A percentile compares a stretch with the other conserved stretches of the same genome.
phyloP scores from a whole-genome alignment of 192 early-diverging fungal genomes.

The Podila minutissima region DNA sequence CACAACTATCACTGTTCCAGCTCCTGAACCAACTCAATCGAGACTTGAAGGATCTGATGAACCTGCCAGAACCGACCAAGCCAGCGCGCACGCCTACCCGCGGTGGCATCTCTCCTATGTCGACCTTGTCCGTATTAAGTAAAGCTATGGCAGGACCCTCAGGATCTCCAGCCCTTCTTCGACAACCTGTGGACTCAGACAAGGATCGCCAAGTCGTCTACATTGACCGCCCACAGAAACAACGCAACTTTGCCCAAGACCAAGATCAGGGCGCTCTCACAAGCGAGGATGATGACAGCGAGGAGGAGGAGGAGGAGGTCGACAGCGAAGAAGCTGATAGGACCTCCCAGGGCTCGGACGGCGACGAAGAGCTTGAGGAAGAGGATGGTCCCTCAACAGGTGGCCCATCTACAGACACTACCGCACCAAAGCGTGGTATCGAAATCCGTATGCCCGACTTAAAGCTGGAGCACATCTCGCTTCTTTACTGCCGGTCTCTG shows the following conservation, averaged over 20 bases:
- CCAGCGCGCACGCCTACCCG: neutral
- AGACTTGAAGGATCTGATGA: conserved; percentile 38
- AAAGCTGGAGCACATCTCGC: conserved; percentile 68
- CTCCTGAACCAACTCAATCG: conserved; percentile 45
- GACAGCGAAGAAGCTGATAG: conserved; percentile 35
- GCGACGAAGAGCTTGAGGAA: conserved; percentile 3
- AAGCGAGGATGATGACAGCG: conserved; percentile 25
- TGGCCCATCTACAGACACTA: conserved; percentile 7
- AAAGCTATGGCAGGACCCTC: neutral
- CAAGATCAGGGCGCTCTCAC: conserved; percentile 48
- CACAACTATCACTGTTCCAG: conserved; percentile 40
- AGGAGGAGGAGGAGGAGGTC: conserved; percentile 14
- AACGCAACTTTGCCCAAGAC: conserved; percentile 37
- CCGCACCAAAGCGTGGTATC: conserved; percentile 68
- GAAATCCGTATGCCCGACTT: conserved; percentile 76
- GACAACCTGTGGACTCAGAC: neutral
- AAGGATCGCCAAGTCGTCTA: conserved; percentile 21
- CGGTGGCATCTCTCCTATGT: neutral
- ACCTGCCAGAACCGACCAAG: conserved; percentile 2
- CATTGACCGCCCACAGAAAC: conserved; percentile 7
- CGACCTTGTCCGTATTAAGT: neutral
- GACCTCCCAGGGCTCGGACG: conserved; percentile 14
- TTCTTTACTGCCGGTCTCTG: conserved; percentile 73
- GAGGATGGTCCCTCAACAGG: conserved; percentile 19
- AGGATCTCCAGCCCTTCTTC: neutral